Base-by-base conservation (phyloP, 805 yeast species). In the Saturnispora dispora region DNA sequence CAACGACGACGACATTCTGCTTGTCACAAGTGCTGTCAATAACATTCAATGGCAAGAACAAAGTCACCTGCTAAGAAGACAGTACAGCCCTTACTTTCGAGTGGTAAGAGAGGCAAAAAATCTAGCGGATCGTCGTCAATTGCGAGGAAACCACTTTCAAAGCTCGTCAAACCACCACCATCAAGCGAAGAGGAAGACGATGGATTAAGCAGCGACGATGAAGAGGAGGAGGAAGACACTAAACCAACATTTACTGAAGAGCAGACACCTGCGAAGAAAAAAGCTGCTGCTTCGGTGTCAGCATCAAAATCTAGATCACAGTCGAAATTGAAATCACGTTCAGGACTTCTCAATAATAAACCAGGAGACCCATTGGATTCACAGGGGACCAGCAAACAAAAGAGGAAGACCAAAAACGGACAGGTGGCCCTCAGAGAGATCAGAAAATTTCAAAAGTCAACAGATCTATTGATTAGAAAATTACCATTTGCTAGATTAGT, bases 401-500 rank as follows among this genome's bases (percentile, higher is more conserved):
- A 61, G 59, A 61, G 72, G 52, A 68, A 76, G 57, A 80, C 76
- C 57, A 75, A 72, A 48, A 86, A 88, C 0, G 88, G 89, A 15
- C 79, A 82, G 0, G 66, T 71, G 22, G 91, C 91, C 1, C 64
- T 84, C 30, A 68, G 81, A 58, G 90, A 85, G 59, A 85, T 85
- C 22, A 70, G 87, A 51, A 75, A 74, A 59, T 85, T 75, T 58
- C 91, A 85, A 60, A 75, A 78, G 60, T 72, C 81, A 33, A 81
- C 89, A 0, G 90, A 83, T 54, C 66, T 85, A 37, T 68, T 85
- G 44, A 71, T 85, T 15, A 71, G 88, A 25, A 84, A 84, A 59
- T 72, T 85, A 30, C 95, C 95, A 17, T 85, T 85, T 71, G 87
- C 91, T 1, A 70, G 91, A 54, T 68, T 85, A 23, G 88, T 85